Conservation (phyloP, 2,329 filamentous ascomycete species). For the Lachnellula hyalina region DNA sequence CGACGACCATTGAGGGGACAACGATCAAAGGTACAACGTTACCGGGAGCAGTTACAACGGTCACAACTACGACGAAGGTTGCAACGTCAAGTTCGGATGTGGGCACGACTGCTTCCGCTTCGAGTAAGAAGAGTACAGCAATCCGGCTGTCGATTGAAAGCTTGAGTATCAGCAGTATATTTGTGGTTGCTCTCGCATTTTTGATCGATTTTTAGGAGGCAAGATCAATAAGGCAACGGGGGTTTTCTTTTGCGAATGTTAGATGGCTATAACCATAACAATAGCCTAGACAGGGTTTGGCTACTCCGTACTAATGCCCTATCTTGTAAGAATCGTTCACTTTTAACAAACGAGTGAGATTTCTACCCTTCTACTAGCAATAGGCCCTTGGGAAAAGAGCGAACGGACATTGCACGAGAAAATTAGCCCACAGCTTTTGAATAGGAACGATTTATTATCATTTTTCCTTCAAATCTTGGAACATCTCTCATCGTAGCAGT, state of each 20-base stretch:
- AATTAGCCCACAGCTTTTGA: background rate
- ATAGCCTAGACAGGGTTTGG: too few species aligned
- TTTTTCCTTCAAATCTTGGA: slow-evolving; percentile 1
- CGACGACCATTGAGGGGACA: slow-evolving; percentile 4
- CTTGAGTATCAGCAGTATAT: too few species aligned
- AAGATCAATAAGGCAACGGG: too few species aligned
- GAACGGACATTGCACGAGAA: background rate
- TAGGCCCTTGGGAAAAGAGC: background rate
- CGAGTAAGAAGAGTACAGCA: background rate
- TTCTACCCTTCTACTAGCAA: too few species aligned
- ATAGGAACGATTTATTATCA: background rate
- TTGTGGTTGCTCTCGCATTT: too few species aligned
- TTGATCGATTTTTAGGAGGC: too few species aligned
- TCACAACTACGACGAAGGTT: slow-evolving; percentile 7
- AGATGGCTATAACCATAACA: too few species aligned
- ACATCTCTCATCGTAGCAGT: background rate
- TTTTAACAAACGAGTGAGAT: too few species aligned
- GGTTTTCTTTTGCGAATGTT: too few species aligned
- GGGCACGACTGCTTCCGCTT: background rate
- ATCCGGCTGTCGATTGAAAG: background rate
- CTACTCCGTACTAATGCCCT: too few species aligned
- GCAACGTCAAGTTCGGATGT: background rate
- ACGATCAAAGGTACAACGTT: slow-evolving; percentile 7
- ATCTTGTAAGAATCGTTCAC: too few species aligned
- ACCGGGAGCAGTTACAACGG: background rate